phyloP scores from a whole-genome alignment of 331 rosid species.

The Rosa hybrid region DNA sequence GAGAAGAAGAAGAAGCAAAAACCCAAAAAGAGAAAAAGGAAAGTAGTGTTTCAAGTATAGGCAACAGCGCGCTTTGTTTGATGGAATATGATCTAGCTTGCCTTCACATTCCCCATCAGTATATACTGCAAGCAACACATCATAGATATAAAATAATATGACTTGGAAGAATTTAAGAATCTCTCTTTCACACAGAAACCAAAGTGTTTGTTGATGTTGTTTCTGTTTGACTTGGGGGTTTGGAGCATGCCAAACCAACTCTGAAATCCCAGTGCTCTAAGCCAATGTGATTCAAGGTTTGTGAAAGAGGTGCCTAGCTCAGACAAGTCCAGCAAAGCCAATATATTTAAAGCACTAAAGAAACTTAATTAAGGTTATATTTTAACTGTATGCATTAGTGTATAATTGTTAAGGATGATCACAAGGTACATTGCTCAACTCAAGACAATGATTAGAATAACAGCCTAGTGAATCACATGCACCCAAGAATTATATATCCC shows the following conservation, averaged over 20 bases:
- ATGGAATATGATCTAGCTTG: constrained; percentile 41
- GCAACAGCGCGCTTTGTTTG: constrained; percentile 34
- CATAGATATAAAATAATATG: constrained; percentile 1
- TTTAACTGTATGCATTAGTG: background rate
- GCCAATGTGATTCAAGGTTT: constrained; percentile 73
- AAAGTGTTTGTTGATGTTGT: constrained; percentile 50
- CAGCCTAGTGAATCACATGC: constrained; percentile 78
- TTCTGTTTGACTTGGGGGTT: constrained; percentile 30
- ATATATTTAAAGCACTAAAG: constrained; percentile 6
- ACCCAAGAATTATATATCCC: constrained; percentile 40
- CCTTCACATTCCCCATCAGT: constrained; percentile 72
- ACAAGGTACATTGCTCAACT: constrained; percentile 29
- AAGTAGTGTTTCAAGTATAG: constrained; percentile 25
- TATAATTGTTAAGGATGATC: constrained; percentile 61
- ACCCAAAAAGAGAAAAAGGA: constrained; percentile 13
- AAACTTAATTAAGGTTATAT: background rate
- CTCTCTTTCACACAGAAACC: constrained; percentile 52
- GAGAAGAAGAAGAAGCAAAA: constrained; percentile 1
- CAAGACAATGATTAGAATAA: constrained; percentile 50
- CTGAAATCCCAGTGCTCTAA: constrained; percentile 50
- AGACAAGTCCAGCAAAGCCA: constrained; percentile 59
- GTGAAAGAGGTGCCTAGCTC: constrained; percentile 60
- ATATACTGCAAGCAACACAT: constrained; percentile 34
- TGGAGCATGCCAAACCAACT: constrained; percentile 67
- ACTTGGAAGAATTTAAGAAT: constrained; percentile 42